phyloP scores from a whole-genome alignment of 768 basidiomycete species.

The Russula sp. region DNA sequence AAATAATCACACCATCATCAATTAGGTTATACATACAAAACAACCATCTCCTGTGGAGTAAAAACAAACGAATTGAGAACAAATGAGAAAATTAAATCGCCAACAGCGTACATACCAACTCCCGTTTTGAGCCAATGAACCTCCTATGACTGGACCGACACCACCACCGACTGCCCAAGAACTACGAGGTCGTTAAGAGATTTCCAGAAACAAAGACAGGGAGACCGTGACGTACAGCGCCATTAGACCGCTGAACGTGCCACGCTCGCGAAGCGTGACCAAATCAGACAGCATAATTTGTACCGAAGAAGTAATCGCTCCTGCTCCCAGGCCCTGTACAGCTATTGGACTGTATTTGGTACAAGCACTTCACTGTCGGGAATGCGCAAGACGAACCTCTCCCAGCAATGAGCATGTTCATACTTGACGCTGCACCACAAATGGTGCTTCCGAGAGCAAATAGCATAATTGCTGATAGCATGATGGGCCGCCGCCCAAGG shows the following conservation, averaged over 20 bases:
- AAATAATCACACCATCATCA: not conserved
- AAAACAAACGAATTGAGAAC: not conserved
- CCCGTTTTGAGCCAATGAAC: conserved; percentile 31
- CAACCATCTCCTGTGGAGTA: conserved; percentile 27
- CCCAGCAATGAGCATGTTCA: conserved; percentile 39
- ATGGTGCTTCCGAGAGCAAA: conserved; percentile 39
- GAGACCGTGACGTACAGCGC: conserved; percentile 35
- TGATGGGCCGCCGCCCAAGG: conserved; percentile 36
- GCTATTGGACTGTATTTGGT: conserved; percentile 10
- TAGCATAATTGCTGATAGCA: conserved; percentile 32
- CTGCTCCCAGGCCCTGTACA: conserved; percentile 36
- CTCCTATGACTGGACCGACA: conserved; percentile 36
- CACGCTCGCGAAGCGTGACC: conserved; percentile 38
- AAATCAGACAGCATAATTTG: conserved; percentile 39
- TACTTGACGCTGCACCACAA: conserved; percentile 36
- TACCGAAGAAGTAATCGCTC: conserved; percentile 34
- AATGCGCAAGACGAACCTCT: conserved; percentile 27
- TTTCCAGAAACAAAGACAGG: no score
- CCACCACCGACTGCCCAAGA: conserved; percentile 35
- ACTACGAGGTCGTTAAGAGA: conserved; percentile 10
- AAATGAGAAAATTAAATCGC: no score
- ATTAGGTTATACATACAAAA: conserved; percentile 26
- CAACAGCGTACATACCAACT: conserved; percentile 15
- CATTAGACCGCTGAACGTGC: conserved; percentile 36
- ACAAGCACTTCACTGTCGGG: not conserved